Conservation (phyloP, 768 basidiomycete species). For the Vararia minispora region DNA sequence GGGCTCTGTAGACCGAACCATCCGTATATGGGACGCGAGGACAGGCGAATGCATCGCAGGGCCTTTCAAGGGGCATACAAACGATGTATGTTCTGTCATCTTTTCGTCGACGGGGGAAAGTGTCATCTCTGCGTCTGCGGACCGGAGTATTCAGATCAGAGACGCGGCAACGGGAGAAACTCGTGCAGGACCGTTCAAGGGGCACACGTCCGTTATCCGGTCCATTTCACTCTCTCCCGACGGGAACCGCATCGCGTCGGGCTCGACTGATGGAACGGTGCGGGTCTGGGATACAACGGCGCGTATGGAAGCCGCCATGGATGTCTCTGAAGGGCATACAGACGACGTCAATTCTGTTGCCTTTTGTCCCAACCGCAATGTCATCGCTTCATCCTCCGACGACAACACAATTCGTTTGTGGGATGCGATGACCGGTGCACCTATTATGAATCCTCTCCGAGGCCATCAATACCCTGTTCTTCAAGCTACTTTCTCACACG, state of each 20-base stretch:
- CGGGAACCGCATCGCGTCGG: slow-evolving; percentile 14
- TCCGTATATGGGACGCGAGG: slow-evolving; percentile 19
- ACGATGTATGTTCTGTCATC: slow-evolving; percentile 3
- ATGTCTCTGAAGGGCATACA: too few species aligned
- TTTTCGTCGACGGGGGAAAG: slow-evolving; percentile 4
- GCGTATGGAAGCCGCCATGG: not conserved
- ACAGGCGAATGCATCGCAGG: not conserved
- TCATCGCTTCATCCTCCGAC: not conserved
- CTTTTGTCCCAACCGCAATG: slow-evolving; percentile 1
- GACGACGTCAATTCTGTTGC: too few species aligned
- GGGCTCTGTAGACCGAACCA: slow-evolving; percentile 32
- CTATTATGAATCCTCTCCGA: too few species aligned
- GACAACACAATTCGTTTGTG: slow-evolving; percentile 7
- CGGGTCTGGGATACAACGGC: not conserved
- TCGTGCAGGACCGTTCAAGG: not conserved
- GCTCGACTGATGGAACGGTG: slow-evolving; percentile 23
- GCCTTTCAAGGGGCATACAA: slow-evolving; percentile 4
- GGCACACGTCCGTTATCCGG: slow-evolving; percentile 3
- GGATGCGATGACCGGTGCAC: slow-evolving; percentile 3
- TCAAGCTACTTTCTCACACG: not conserved
- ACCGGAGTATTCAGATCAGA: slow-evolving; percentile 5
- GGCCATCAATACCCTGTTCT: too few species aligned
- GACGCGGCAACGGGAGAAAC: not conserved
- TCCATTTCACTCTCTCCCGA: slow-evolving; percentile 14
- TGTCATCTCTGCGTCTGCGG: not conserved